Conservation (phyloP, 305 asterid genomes). For the Fraxinus paxiana region DNA sequence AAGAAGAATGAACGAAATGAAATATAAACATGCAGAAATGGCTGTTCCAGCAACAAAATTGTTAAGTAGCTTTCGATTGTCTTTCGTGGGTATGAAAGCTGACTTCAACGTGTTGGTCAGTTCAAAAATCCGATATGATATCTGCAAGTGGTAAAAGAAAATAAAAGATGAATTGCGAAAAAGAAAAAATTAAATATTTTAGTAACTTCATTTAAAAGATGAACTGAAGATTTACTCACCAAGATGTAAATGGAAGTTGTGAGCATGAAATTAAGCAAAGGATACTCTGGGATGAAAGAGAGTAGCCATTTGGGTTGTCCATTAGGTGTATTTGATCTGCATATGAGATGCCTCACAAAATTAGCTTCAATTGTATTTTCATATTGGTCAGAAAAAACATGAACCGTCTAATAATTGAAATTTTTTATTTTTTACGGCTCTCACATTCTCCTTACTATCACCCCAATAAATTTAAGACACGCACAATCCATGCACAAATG, state of each 20-base stretch:
- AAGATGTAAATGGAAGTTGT: constrained; percentile 65
- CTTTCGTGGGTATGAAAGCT: constrained; percentile 72
- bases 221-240: constrained; percentile 42
- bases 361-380: not conserved
- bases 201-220: not conserved
- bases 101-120: constrained; percentile 80
- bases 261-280: constrained; percentile 82
- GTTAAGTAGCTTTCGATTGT: constrained; percentile 56
- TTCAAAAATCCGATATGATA: constrained; percentile 74
- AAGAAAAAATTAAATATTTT: constrained; percentile 2
- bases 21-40: constrained; percentile 57
- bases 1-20: constrained; percentile 59
- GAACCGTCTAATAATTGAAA: not conserved
- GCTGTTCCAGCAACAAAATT: constrained; percentile 71
- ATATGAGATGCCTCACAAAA: constrained; percentile 9
- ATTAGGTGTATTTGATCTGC: constrained; percentile 78
- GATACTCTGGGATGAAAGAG: constrained; percentile 72
- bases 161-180: constrained; percentile 5
- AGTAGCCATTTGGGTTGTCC: constrained; percentile 97
- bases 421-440: not conserved
- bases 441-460: not conserved
- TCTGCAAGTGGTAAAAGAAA: constrained; percentile 40
- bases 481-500: not conserved
- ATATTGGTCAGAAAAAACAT: constrained; percentile 6
- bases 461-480: not conserved